Evolutionary conservation across 1,284 basidiomycete species (phyloP), one percentile per base, ranked within the genome.

Genomic region (Apiotrichum gamsii): DNA sequence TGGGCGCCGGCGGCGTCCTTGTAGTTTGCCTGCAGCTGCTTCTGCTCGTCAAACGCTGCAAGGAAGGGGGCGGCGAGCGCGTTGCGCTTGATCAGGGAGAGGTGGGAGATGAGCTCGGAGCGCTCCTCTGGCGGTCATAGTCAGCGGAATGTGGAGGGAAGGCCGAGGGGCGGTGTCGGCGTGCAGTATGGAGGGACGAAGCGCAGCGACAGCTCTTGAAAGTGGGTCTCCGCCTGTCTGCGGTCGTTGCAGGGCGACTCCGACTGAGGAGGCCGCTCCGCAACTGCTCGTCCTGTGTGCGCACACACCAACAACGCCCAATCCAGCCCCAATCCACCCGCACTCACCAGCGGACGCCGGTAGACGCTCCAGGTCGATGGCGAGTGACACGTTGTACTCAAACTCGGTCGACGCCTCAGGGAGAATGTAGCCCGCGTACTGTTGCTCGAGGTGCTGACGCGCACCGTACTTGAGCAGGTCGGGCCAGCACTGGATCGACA

Each of bases 401-500:
- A 82, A 77, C 70, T 96, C 91, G 14, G 75, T 72, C 52, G 74
- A 59, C 4, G 52, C 61, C 32, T 65, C 58, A 25, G 54, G 52
- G 3, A 33, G 78, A 70, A 64, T 72, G 61, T 87, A 78, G 1
- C 78, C 68, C 3, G 87, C 88, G 65, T 97, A 98, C 72, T 95
- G 87, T 43, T 88, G 78, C 66, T 79, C 74, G 51, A 99, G 76
- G 39, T 94, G 75, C 39, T 90, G 83, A 29, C 83, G 65, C 1
- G 90, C 94, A 46, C 94, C 95, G 61, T 89, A 93, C 54, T 80
- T 78, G 31, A 84, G 84, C 31, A 99, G 82, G 69, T 98, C 90
- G 51, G 84, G 80, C 94, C 94, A 99, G 77, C 95, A 99, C 47
- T 87, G 83, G 58, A 98, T 93, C 71, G 85, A 84, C 90, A 99